phyloP scores from a whole-genome alignment of 345 rosid species.

The Dovyalis caffra region DNA sequence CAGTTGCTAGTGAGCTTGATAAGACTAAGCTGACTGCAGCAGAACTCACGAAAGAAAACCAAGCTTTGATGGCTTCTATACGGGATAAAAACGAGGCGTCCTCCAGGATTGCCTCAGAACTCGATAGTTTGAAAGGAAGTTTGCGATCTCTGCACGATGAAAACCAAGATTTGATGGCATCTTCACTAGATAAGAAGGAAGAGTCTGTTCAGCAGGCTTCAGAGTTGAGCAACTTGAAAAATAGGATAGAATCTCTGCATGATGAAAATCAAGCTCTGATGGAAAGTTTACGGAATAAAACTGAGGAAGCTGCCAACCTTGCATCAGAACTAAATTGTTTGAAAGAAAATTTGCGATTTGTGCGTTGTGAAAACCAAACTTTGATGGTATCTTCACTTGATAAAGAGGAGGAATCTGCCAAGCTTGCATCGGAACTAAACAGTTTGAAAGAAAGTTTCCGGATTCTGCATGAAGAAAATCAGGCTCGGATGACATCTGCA shows the following conservation, averaged over 20 bases:
- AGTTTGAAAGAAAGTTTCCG: constrained; percentile 16
- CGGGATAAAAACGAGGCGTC: constrained; percentile 54
- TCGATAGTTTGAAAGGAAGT: constrained; percentile 41
- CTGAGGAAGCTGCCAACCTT: constrained; percentile 24
- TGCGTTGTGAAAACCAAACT: constrained; percentile 19
- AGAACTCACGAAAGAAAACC: constrained; percentile 56
- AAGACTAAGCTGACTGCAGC: constrained; percentile 52
- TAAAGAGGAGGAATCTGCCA: constrained; percentile 12
- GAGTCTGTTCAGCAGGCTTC: constrained; percentile 16
- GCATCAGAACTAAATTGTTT: constrained; percentile 15
- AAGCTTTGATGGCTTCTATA: constrained; percentile 45
- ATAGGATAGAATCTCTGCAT: constrained; percentile 14
- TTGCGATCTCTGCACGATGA: constrained; percentile 29
- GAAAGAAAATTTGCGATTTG: constrained; percentile 21
- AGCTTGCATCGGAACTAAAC: constrained; percentile 17
- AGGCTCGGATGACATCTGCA: constrained; percentile 10
- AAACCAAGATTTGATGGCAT: constrained; percentile 16
- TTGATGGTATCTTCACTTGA: constrained; percentile 10
- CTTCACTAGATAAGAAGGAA: constrained; percentile 10
- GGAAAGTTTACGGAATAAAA: constrained; percentile 7
- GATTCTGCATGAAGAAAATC: constrained; percentile 23
- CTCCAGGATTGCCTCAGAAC: constrained; percentile 43
- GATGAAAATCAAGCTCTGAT: constrained; percentile 20
- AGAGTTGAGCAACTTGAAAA: constrained; percentile 19
- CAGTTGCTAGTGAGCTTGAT: constrained; percentile 52